phyloP scores from a whole-genome alignment of 2,329 filamentous ascomycete species.

The Exutisphaerella laricina region DNA sequence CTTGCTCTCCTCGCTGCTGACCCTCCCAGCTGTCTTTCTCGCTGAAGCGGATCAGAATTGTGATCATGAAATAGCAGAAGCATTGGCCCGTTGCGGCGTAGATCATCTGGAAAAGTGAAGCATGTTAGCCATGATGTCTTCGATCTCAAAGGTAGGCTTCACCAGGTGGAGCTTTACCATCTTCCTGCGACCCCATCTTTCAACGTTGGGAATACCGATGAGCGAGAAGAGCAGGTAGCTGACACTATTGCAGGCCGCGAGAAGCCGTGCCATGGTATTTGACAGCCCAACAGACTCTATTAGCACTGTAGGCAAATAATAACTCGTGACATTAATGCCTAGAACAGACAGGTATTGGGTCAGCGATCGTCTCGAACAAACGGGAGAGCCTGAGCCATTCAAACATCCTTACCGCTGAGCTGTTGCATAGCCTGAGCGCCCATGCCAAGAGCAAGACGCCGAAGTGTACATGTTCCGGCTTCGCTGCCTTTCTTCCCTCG shows the following conservation, averaged over 20 bases:
- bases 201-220: constrained; percentile 45
- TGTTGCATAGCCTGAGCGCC: constrained; percentile 52
- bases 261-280: constrained; percentile 48
- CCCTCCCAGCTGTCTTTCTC: constrained; percentile 29
- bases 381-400: too few species aligned
- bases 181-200: constrained; percentile 52
- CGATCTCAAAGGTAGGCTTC: too few species aligned
- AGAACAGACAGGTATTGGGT: too few species aligned
- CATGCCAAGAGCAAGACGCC: constrained; percentile 48
- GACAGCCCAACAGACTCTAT: constrained; percentile 52
- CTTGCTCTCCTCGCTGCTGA: constrained; percentile 25
- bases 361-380: too few species aligned
- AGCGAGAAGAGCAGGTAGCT: constrained; percentile 46
- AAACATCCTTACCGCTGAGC: too few species aligned
- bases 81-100: constrained; percentile 50
- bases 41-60: constrained; percentile 42
- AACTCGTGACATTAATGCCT: constrained; percentile 41
- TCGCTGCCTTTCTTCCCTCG: constrained; percentile 42
- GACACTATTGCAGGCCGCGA: constrained; percentile 52
- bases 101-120: too few species aligned
- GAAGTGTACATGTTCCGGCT: constrained; percentile 46
- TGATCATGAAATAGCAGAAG: constrained; percentile 49
- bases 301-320: constrained; percentile 55
- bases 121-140: too few species aligned
- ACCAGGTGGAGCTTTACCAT: too few species aligned